A percentile compares a stretch with the other conserved stretches of the same genome.
phyloP scores from a whole-genome alignment of 148 eudicot species.

The Chenopodium album region DNA sequence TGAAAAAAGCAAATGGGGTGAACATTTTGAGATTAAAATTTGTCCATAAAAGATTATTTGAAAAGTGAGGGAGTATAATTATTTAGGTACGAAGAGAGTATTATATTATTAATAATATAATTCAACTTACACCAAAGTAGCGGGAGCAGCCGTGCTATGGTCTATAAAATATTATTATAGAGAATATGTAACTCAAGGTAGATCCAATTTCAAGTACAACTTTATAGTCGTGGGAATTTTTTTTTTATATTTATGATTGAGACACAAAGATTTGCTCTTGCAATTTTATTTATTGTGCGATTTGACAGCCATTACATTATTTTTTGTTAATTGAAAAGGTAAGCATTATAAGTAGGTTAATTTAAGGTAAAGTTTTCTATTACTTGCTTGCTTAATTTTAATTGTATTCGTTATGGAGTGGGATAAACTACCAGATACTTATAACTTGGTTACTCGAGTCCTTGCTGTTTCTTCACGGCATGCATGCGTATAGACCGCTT shows the following conservation, averaged over 20 bases:
- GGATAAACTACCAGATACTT: too few relatives aligned
- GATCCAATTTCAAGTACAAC: conserved; percentile 13
- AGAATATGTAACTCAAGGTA: background rate
- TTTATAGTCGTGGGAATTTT: conserved; percentile 13
- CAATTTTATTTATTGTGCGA: background rate
- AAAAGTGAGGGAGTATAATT: too few relatives aligned
- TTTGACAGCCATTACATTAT: conserved; percentile 8
- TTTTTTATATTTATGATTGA: background rate
- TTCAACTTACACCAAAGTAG: background rate
- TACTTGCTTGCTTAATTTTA: too few relatives aligned
- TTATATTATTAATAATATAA: too few relatives aligned
- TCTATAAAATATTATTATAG: conserved; percentile 1
- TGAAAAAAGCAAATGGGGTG: too few relatives aligned
- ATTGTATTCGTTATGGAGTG: too few relatives aligned
- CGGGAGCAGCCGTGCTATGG: conserved; percentile 16
- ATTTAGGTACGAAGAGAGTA: too few relatives aligned
- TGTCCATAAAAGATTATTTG: too few relatives aligned
- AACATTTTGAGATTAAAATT: too few relatives aligned
- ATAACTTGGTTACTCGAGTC: too few relatives aligned
- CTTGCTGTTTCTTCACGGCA: too few relatives aligned
- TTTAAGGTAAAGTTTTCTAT: background rate
- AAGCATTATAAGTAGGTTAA: background rate
- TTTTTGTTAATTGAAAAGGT: background rate
- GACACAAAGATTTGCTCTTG: background rate
- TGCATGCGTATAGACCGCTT: too few relatives aligned